A percentile compares a stretch with the other conserved stretches of the same genome.
phyloP scores from a whole-genome alignment of 2,329 filamentous ascomycete species.

The Emergomyces africanus region DNA sequence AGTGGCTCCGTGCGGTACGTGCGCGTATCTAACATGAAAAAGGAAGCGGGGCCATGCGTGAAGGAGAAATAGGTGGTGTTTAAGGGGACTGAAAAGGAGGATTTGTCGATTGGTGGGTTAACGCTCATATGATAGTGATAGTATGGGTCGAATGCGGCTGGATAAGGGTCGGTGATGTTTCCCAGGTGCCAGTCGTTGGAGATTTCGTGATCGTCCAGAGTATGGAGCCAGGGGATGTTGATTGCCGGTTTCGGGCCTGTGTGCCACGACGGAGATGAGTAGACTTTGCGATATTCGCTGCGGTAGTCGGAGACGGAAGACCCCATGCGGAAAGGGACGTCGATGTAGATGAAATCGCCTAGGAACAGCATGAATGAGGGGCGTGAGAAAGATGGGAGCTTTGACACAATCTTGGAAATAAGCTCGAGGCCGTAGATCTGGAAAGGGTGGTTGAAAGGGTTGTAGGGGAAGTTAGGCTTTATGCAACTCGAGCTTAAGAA shows the following conservation, averaged over 20 bases:
- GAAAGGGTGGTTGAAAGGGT: conserved; percentile 66
- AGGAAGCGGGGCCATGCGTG: conserved; percentile 75
- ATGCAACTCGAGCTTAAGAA: conserved; percentile 92
- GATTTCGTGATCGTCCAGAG: conserved; percentile 94
- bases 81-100: conserved; percentile 39
- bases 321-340: conserved; percentile 73
- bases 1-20: conserved; percentile 55
- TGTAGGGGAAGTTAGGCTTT: conserved; percentile 82
- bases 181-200: conserved; percentile 74
- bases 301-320: conserved; percentile 63
- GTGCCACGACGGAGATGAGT: conserved; percentile 83
- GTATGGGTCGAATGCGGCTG: conserved; percentile 71
- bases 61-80: conserved; percentile 81
- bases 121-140: conserved; percentile 69
- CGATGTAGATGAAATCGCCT: conserved; percentile 41
- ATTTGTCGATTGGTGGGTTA: conserved; percentile 56
- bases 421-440: conserved; percentile 68
- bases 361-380: conserved; percentile 49
- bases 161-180: conserved; percentile 69
- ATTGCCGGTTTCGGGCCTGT: conserved; percentile 44
- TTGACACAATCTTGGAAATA: conserved; percentile 59
- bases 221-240: conserved; percentile 86
- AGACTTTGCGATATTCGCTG: conserved; percentile 88
- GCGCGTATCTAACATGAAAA: conserved; percentile 90
- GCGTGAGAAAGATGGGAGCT: conserved; percentile 44